These are phyloP conservation scores for Kodamaea derodonti DNA, from an alignment of 1,139 yeast species.

Conservation along the genomic window DNA sequence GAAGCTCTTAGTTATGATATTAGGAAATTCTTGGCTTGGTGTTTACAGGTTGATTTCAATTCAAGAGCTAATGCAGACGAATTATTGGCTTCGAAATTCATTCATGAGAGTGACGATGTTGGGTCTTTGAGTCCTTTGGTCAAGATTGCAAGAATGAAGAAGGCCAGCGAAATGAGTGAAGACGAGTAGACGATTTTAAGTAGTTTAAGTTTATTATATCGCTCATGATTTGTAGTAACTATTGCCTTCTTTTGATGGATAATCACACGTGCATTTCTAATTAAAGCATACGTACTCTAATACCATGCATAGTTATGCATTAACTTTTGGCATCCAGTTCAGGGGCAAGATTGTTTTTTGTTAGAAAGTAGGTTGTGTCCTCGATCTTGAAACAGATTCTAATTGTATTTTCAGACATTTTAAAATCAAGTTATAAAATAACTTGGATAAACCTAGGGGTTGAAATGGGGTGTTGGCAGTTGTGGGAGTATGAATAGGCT, in stretches of 20 bases:
- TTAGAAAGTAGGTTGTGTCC: too few species aligned
- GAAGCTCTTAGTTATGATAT: conserved; percentile 68
- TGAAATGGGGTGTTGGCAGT: too few species aligned
- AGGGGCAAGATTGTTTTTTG: too few species aligned
- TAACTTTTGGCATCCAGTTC: too few species aligned
- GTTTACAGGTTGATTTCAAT: conserved; percentile 81
- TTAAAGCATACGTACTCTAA: too few species aligned
- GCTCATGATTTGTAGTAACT: conserved; percentile 1
- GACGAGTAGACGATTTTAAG: conserved; percentile 14
- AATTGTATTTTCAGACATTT: neutral
- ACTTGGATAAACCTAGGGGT: too few species aligned
- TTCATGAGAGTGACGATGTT: conserved; percentile 68
- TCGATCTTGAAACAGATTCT: neutral
- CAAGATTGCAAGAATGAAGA: conserved; percentile 80
- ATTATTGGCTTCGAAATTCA: conserved; percentile 67
- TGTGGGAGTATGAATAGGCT: too few species aligned
- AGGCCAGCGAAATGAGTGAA: conserved; percentile 48
- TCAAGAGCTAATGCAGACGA: conserved; percentile 80
- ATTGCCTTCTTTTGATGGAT: neutral
- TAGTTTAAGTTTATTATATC: conserved; percentile 1
- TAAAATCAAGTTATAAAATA: too few species aligned
- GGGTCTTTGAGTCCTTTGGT: conserved; percentile 83
- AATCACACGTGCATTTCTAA: too few species aligned
- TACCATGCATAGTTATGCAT: too few species aligned
- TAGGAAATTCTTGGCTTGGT: conserved; percentile 68